Base-by-base conservation (phyloP, 1,284 basidiomycete species). In the Pseudomicrostroma phylloplanum region DNA sequence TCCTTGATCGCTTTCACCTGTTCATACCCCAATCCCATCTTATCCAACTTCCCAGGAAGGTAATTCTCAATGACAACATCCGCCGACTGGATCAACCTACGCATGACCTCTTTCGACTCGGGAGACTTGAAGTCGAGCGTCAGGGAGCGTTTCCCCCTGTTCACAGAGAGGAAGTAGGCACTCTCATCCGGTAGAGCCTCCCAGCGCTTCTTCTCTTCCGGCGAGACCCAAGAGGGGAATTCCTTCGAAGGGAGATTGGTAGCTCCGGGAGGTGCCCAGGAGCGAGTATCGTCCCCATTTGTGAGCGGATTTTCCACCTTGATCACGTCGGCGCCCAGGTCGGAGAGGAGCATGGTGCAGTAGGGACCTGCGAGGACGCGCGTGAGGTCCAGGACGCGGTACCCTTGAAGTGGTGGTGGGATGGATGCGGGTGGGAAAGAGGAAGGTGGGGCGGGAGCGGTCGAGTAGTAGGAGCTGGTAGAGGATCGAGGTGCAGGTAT, bases 331-430 rank as follows among this genome's bases (percentile, higher is more conserved):
- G 92, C 92, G 56, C 82, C 90, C 23, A 91, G 82, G 81, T 92
- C 90, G 39, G 86, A 91, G 13, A 74, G 64, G 0, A 76, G 64
- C 91, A 94, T 92, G 1, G 92, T 91, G 30, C 87, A 86, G 6
- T 89, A 90, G 13, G 92, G 92, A 0, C 91, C 92, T 21, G 92
- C 92, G 54, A 96, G 82, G 0, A 96, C 89, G 43, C 92, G 85
- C 12, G 91, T 91, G 57, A 94, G 82, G 80, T 96, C 92, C 21
- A 96, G 83, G 46, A 96, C 85, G 68, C 85, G 87, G 73, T 92
- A 83, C 25, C 89, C 90, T 63, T 84, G 82, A 59, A 96, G 81
- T 1, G 92, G 92, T 0, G 89, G 89, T 11, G 71, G 71, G 23
- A 78, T 72, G 56, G 58, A 74, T 2, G 77, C 51, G 7, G 25